Evolutionary conservation across 1,284 basidiomycete genomes (phyloP).

Genomic region (Laetiporus sulphureus): DNA sequence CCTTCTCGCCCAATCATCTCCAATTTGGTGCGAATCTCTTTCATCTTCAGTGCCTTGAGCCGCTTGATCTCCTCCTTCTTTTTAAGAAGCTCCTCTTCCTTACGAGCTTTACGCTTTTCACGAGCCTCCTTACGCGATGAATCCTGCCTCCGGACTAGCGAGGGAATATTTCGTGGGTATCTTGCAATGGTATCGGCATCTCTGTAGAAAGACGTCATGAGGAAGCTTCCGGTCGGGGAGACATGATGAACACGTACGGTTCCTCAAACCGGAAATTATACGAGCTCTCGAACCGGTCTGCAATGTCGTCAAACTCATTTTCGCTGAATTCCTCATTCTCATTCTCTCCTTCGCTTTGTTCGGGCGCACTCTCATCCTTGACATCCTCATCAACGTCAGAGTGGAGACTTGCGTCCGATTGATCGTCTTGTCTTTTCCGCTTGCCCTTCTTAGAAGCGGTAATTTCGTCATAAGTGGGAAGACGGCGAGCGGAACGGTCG

Average conservation of each 20-base stretch:
- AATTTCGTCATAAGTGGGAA: conserved; percentile 83
- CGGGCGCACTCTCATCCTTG: conserved; percentile 22
- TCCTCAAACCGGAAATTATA: conserved; percentile 96
- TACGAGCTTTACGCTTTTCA: conserved; percentile 67
- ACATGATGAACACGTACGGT: conserved; percentile 47
- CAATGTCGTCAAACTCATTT: conserved; percentile 65
- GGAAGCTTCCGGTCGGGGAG: background rate
- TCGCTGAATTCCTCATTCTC: conserved; percentile 39
- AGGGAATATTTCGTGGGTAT: conserved; percentile 71
- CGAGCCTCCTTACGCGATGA: conserved; percentile 79
- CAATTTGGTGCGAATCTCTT: conserved; percentile 74
- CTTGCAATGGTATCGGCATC: conserved; percentile 68
- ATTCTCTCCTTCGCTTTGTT: conserved; percentile 27
- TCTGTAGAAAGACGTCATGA: conserved; percentile 31
- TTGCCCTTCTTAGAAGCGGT: conserved; percentile 37
- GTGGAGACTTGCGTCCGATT: conserved; percentile 12
- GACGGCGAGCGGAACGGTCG: conserved; percentile 61
- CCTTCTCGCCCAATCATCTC: conserved; percentile 66
- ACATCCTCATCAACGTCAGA: conserved; percentile 25
- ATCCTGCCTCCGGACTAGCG: conserved; percentile 72
- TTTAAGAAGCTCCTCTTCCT: conserved; percentile 71
- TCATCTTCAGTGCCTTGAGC: conserved; percentile 78
- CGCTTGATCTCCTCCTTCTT: conserved; percentile 77
- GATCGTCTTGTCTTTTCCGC: conserved; percentile 28
- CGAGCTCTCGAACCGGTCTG: conserved; percentile 71